Evolutionary conservation across 2,329 filamentous ascomycete species (phyloP).

Genomic region (Xylariaceae sp.): DNA sequence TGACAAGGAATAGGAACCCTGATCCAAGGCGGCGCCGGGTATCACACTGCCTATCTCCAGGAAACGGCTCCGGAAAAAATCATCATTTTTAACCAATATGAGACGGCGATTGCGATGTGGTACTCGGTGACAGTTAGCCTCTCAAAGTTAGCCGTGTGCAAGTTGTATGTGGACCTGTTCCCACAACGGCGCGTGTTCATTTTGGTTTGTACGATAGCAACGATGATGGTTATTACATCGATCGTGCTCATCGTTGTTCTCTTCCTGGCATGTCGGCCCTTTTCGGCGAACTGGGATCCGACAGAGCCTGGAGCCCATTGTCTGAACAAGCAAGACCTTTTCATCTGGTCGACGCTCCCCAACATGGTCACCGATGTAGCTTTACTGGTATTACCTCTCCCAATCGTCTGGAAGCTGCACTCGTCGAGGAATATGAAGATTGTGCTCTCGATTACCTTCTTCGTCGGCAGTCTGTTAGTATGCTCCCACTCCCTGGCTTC

Average conservation of each 20-base stretch:
- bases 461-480: conserved; percentile 20
- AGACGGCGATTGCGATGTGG: conserved; percentile 21
- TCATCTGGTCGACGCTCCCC: conserved; percentile 32
- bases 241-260: conserved; percentile 5
- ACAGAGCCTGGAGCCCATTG: conserved; percentile 20
- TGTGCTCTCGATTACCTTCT: conserved; percentile 17
- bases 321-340: conserved; percentile 29
- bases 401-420: conserved; percentile 33
- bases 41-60: conserved; percentile 15
- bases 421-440: conserved; percentile 8
- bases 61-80: conserved; percentile 13
- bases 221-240: conserved; percentile 9
- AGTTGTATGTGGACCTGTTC: conserved; percentile 22
- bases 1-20: conserved; percentile 9
- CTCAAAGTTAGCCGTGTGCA: conserved; percentile 23
- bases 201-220: conserved; percentile 8
- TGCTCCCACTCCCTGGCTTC: neutral
- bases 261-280: conserved; percentile 14
- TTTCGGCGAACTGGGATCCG: conserved; percentile 21
- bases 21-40: conserved; percentile 14
- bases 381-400: conserved; percentile 35
- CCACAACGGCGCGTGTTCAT: conserved; percentile 12
- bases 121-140: conserved; percentile 18
- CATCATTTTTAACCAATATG: conserved; percentile 22
- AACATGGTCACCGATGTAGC: conserved; percentile 37